These are phyloP conservation scores for Sphenostylis stenocarpa DNA, from an alignment of 306 rosid genomes.

Conservation along the genomic window DNA sequence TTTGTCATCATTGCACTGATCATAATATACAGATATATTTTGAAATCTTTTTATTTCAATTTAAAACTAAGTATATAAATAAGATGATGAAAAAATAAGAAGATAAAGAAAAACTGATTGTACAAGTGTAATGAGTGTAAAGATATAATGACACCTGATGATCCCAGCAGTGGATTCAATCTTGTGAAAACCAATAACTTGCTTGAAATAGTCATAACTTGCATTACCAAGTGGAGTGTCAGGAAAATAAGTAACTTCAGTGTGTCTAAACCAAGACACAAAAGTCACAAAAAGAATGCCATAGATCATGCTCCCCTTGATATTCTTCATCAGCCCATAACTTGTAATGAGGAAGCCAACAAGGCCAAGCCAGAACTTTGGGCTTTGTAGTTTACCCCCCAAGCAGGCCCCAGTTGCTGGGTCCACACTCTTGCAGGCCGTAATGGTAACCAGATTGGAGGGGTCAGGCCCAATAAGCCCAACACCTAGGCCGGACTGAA, in stretches of 20 bases:
- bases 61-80: too few species aligned
- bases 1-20: too few species aligned
- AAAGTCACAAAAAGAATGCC: constrained; percentile 78
- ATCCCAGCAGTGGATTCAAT: constrained; percentile 74
- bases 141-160: not conserved
- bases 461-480: constrained; percentile 83
- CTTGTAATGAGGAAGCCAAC: constrained; percentile 65
- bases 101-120: not conserved
- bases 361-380: constrained; percentile 76
- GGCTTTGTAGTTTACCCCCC: constrained; percentile 67
- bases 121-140: not conserved
- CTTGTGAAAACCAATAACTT: constrained; percentile 71
- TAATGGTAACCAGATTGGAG: constrained; percentile 64
- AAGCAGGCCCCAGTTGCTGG: constrained; percentile 72
- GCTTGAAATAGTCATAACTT: constrained; percentile 61
- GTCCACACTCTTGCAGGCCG: constrained; percentile 60
- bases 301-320: constrained; percentile 87
- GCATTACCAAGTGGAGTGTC: constrained; percentile 59
- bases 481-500: constrained; percentile 68
- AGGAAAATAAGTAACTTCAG: constrained; percentile 77
- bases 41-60: too few species aligned
- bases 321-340: constrained; percentile 67
- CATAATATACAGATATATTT: too few species aligned
- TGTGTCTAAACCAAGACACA: constrained; percentile 79
- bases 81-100: too few species aligned